Evolutionary conservation across 345 rosid species (phyloP).

Genomic region (Eucalyptus urophylla): DNA sequence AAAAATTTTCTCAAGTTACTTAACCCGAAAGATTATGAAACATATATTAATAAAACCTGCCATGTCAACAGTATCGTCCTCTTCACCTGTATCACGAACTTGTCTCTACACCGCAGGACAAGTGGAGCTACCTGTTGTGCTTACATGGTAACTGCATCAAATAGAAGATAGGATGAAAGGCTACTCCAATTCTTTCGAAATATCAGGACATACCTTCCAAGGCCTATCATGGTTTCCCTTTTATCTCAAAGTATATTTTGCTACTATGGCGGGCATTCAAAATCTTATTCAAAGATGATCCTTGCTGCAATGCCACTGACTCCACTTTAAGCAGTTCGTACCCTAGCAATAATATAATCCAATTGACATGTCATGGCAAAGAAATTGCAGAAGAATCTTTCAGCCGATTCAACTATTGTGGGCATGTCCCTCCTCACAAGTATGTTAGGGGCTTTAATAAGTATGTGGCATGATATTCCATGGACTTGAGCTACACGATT

Average conservation of each 20-base stretch:
- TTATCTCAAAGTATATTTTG: neutral
- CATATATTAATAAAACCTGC: neutral
- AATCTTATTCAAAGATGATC: neutral
- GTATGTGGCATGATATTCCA: neutral
- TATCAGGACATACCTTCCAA: neutral
- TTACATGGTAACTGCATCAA: conserved; percentile 33
- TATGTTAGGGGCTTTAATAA: neutral
- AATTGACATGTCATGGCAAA: neutral
- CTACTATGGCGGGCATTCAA: neutral
- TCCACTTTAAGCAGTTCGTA: neutral
- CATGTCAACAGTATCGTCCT: conserved; percentile 17
- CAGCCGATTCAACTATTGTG: neutral
- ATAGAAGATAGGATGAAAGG: neutral
- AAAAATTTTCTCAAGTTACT: neutral
- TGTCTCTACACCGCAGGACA: conserved; percentile 23
- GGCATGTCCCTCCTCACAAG: too few relatives aligned
- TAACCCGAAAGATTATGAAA: neutral
- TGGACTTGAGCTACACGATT: neutral
- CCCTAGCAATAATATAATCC: neutral
- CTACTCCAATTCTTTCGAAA: neutral
- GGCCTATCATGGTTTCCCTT: neutral
- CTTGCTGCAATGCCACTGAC: neutral
- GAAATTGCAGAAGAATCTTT: neutral
- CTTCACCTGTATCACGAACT: conserved; percentile 38
- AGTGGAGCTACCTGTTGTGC: conserved; percentile 28